Conservation (phyloP, 176 grass and related monocot species). For the Oryza glumipatula region DNA sequence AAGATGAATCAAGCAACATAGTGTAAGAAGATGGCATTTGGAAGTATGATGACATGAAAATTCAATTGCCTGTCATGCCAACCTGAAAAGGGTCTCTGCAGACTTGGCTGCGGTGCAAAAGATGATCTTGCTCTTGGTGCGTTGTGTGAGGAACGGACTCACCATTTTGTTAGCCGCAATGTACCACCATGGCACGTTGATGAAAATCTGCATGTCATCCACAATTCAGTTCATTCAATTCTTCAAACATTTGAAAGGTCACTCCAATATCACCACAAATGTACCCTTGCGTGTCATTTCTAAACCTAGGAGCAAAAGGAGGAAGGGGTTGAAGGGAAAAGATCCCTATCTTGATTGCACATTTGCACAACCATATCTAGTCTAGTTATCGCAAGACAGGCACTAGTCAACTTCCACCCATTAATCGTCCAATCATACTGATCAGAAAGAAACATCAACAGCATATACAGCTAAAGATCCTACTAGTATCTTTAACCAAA, state of each 20-base stretch:
- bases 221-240: slow-evolving; percentile 8
- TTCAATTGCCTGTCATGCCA: not conserved
- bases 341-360: slow-evolving; percentile 13
- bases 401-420: not conserved
- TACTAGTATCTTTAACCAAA: slow-evolving; percentile 3
- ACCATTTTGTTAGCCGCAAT: slow-evolving; percentile 79
- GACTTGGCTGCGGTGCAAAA: slow-evolving; percentile 76
- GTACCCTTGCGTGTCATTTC: not conserved
- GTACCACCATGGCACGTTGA: slow-evolving; percentile 99
- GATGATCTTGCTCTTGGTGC: slow-evolving; percentile 97
- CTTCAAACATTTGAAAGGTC: not conserved
- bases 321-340: not conserved
- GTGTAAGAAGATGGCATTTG: not conserved
- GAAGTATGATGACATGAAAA: not conserved
- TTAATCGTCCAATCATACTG: not conserved
- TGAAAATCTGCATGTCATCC: slow-evolving; percentile 66
- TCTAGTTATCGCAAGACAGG: not conserved
- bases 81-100: slow-evolving; percentile 92
- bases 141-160: slow-evolving; percentile 89
- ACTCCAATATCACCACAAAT: not conserved
- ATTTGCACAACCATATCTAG: not conserved
- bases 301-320: not conserved
- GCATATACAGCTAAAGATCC: not conserved
- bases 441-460: not conserved
- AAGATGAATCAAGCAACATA: not conserved